Evolutionary conservation across 495 filamentous ascomycete species (phyloP), one percentile per base, ranked within the genome.

Genomic region (Achaetomiella virescens): DNA sequence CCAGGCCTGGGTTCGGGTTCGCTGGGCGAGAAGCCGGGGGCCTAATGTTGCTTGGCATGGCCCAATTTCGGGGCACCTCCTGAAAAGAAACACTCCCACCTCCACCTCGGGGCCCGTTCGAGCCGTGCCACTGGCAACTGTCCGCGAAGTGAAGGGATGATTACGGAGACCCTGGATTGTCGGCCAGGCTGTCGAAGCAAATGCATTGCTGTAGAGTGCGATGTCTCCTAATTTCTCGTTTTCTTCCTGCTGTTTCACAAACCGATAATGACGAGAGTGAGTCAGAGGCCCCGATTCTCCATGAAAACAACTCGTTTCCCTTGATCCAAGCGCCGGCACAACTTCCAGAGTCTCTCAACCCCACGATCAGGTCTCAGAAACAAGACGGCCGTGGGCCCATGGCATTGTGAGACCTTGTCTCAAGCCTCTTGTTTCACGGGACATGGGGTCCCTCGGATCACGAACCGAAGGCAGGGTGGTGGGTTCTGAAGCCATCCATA

Each of bases 381-480:
- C 49, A 52, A 41, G 41, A 42, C 37, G 49, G 49, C 7, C 12
- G 25, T 15, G n/a, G 36, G 9, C 27, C 49, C 24, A 21, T 40
- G 49, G 49, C n/a, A 38, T 17, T 31, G 49, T 31, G 49, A 42
- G 49, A 42, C 49, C 17, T 21, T 31, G 49, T 42, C 21, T 42
- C 50, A 53, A 43, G 36, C 38, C 25, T 35, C 27, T n/a, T 17
- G 27, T 27, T 29, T 36, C 31, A 48, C 46, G 31, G 20, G 31
- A 37, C 18, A 18, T 35, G 42, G 27, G 27, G 52, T 29, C 20
- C 14, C 15, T 47, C 52, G 52, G 42, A 46, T 46, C 29, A 38
- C 21, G 31, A 38, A 31, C 52, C 52, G 52, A 54, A 27, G 8
- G 41, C 12, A 37, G 49, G 49, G 24, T 33, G 8, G 25, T 6